Conservation (phyloP, 2,329 filamentous ascomycete species). For the Sphaerulina musiva region DNA sequence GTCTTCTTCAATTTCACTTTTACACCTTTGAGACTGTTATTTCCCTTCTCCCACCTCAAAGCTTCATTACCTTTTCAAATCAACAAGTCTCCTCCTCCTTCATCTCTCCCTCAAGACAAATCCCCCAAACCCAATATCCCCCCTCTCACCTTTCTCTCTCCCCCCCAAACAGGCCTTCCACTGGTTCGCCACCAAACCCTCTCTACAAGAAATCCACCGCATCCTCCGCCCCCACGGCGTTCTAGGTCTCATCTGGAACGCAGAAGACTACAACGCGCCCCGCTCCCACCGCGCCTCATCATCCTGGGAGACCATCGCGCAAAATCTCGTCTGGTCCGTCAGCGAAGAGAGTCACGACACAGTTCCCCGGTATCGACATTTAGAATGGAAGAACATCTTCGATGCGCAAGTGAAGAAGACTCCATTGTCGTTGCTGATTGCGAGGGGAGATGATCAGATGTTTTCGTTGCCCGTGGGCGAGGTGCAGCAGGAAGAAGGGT, state of each 20-base stretch:
- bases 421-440: constrained; percentile 40
- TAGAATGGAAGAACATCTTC: constrained; percentile 59
- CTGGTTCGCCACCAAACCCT: constrained; percentile 60
- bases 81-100: no score
- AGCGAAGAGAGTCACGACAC: constrained; percentile 54
- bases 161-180: constrained; percentile 35
- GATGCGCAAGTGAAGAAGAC: constrained; percentile 51
- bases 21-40: neutral
- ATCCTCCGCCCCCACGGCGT: constrained; percentile 55
- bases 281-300: constrained; percentile 50
- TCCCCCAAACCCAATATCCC: no score
- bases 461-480: constrained; percentile 56
- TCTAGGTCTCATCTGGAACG: constrained; percentile 63
- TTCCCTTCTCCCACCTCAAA: neutral
- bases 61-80: no score
- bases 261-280: constrained; percentile 53
- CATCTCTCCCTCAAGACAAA: no score
- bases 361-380: constrained; percentile 58
- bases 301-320: constrained; percentile 56
- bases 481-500: constrained; percentile 48
- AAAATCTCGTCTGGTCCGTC: constrained; percentile 51
- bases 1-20: no score
- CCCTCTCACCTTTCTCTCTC: neutral
- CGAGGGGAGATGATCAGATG: constrained; percentile 40
- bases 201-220: constrained; percentile 61